Conservation (phyloP, 768 basidiomycete species). For the Coprinopsis sp. region DNA sequence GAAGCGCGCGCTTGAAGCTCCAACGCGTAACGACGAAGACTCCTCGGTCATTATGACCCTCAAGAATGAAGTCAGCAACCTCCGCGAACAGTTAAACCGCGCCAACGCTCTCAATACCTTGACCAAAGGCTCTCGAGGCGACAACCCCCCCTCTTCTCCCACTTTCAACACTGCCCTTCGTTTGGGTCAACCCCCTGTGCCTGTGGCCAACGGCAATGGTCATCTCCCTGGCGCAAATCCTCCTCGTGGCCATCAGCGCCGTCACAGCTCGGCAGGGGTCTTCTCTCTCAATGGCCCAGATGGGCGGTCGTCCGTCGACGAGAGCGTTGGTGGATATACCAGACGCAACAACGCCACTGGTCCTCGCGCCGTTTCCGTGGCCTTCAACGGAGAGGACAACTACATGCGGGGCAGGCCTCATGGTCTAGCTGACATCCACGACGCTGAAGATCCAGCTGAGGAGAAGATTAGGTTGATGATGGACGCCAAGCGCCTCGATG, state of each 20-base stretch:
- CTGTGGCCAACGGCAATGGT: slow-evolving; percentile 30
- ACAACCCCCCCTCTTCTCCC: slow-evolving; percentile 74
- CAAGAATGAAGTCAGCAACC: slow-evolving; percentile 86
- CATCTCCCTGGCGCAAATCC: not conserved
- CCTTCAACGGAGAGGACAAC: slow-evolving; percentile 79
- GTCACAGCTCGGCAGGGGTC: slow-evolving; percentile 84
- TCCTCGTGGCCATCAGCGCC: slow-evolving; percentile 63
- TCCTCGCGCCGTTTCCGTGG: slow-evolving; percentile 85
- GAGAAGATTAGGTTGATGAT: slow-evolving; percentile 94
- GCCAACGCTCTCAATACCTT: slow-evolving; percentile 89
- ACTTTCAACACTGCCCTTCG: slow-evolving; percentile 82
- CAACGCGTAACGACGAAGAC: slow-evolving; percentile 73
- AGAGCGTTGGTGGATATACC: slow-evolving; percentile 68
- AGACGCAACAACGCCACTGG: slow-evolving; percentile 68
- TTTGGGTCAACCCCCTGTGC: slow-evolving; percentile 38
- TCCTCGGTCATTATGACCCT: slow-evolving; percentile 81
- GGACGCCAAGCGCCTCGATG: slow-evolving; percentile 84
- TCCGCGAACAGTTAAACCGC: slow-evolving; percentile 94
- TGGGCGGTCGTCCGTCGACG: slow-evolving; percentile 71
- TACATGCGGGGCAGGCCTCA: slow-evolving; percentile 59
- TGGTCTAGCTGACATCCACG: slow-evolving; percentile 66
- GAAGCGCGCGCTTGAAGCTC: slow-evolving; percentile 64
- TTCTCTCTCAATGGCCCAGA: slow-evolving; percentile 57
- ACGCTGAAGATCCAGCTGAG: slow-evolving; percentile 85
- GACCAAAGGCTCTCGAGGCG: slow-evolving; percentile 67